A percentile compares a stretch with the other conserved stretches of the same genome.
These are phyloP conservation scores for Eugenia klotzschiana DNA, from an alignment of 441 rosid genomes.

Conservation along the genomic window DNA sequence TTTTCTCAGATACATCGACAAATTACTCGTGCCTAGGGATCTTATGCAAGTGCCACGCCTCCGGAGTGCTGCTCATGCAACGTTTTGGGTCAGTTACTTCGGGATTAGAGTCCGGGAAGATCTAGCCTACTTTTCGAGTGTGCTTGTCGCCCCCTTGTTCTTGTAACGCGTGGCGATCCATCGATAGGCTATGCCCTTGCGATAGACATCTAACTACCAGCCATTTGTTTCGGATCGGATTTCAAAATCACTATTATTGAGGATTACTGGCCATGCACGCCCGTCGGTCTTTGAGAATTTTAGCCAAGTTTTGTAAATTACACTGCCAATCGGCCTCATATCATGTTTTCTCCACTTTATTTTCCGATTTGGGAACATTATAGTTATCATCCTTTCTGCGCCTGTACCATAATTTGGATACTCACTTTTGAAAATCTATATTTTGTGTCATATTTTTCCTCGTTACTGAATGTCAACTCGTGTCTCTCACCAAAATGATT, in stretches of 20 bases:
- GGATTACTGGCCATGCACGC: not conserved
- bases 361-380: not conserved
- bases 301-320: not conserved
- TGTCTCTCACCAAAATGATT: not conserved
- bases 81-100: not conserved
- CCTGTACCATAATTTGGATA: not conserved
- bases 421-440: not conserved
- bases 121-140: not conserved
- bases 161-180: rapidly evolving
- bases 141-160: not conserved
- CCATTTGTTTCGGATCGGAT: not conserved
- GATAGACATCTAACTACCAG: not conserved
- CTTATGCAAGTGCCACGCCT: not conserved
- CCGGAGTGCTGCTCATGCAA: not conserved
- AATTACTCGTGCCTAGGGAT: not conserved
- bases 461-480: not conserved
- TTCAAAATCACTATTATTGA: not conserved
- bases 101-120: not conserved
- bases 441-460: not conserved
- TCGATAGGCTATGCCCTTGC: not conserved
- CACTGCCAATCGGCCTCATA: not conserved
- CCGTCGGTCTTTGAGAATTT: not conserved
- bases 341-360: not conserved
- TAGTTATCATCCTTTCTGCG: not conserved
- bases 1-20: not conserved